phyloP scores from a whole-genome alignment of 441 rosid species.

The Arabidopsis lyrata region DNA sequence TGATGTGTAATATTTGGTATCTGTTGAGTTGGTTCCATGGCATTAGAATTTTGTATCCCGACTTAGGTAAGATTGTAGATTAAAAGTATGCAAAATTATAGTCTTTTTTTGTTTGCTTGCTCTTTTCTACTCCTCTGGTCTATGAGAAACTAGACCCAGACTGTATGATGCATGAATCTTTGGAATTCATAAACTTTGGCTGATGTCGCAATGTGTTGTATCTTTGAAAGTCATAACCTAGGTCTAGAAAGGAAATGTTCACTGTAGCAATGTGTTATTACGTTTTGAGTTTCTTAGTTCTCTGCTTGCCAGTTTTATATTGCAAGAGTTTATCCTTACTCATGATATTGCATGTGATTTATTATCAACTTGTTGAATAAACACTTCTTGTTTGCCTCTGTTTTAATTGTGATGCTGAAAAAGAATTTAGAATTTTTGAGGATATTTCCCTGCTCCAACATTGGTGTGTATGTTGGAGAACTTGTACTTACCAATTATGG shows the following conservation, averaged over 20 bases:
- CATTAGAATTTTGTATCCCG: neutral
- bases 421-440: neutral
- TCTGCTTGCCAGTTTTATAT: neutral
- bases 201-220: neutral
- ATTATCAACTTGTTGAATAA: neutral
- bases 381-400: conserved; percentile 11
- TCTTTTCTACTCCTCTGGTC: neutral
- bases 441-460: neutral
- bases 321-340: neutral
- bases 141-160: neutral
- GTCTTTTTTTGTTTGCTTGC: conserved; percentile 14
- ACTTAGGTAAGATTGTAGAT: neutral
- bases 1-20: conserved; percentile 7
- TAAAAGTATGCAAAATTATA: neutral
- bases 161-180: conserved; percentile 6
- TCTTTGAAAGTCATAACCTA: neutral
- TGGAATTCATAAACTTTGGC: neutral
- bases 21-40: neutral
- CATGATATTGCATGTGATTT: conserved; percentile 1
- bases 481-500: neutral
- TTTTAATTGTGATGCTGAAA: conserved; percentile 5
- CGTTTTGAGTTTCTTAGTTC: conserved; percentile 17
- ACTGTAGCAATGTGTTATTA: conserved; percentile 1
- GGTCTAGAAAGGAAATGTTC: neutral
- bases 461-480: neutral